A percentile compares a stretch with the other conserved stretches of the same genome.
Evolutionary conservation across 2,329 filamentous ascomycete genomes (phyloP).

Genomic region (Xylaria sp.): DNA sequence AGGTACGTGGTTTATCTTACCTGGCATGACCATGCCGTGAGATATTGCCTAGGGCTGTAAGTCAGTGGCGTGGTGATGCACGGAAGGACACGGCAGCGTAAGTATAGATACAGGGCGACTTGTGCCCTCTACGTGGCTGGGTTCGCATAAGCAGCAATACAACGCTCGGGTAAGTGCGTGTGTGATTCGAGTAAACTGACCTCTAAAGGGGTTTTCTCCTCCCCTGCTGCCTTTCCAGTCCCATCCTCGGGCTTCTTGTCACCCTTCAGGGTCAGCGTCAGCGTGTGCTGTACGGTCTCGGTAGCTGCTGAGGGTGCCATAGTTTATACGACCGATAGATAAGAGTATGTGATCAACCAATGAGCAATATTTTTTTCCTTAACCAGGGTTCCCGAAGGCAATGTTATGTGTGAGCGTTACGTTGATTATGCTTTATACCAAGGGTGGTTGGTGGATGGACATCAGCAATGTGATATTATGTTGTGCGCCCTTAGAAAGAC

Average conservation of each 20-base stretch:
- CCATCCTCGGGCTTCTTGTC: conserved; percentile 36
- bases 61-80: conserved; percentile 4
- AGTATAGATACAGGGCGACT: conserved; percentile 1
- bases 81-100: background rate
- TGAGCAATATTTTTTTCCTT: background rate
- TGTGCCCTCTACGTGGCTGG: background rate
- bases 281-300: conserved; percentile 39
- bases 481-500: conserved; percentile 20
- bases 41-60: conserved; percentile 49
- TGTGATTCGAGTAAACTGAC: conserved; percentile 23
- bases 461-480: background rate
- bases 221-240: conserved; percentile 27
- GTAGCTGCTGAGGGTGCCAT: conserved; percentile 52
- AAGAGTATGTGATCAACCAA: conserved; percentile 10
- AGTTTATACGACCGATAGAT: conserved; percentile 4
- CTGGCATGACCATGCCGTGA: conserved; percentile 50
- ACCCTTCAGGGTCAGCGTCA: conserved; percentile 34
- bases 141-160: background rate
- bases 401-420: background rate
- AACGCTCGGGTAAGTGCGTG: background rate
- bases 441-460: background rate
- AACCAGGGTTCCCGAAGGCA: background rate
- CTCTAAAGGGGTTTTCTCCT: conserved; percentile 50
- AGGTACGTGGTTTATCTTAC: conserved; percentile 35
- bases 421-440: background rate